Base-by-base conservation (phyloP, 495 filamentous ascomycete genomes). In the Ascodesmis nigricans region DNA sequence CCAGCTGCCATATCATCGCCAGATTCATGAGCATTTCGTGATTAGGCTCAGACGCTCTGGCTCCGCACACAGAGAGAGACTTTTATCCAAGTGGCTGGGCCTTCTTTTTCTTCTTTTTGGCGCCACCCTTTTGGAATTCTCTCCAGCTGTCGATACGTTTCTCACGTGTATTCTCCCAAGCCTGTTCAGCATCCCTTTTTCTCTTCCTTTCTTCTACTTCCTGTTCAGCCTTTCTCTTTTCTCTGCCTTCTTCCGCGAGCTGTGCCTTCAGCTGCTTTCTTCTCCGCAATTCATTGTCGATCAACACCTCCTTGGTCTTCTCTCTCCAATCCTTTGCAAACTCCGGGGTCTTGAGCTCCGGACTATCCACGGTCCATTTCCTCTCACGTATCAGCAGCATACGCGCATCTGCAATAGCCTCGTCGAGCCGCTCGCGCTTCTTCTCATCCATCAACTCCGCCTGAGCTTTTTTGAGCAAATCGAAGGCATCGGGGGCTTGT, bases 191-290 rank as follows among this genome's bases (percentile, higher is more conserved):
- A 52, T 95, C 81, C 33, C 90, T 63, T 66, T 92, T 93, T 40
- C 82, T 62, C 62, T 93, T 93, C 44, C 87, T 66, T 49, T 64
- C 69, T 50, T 81, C 78, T 10, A 76, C 30, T 58, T 95, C 90
- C 55, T 84, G 78, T 8, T 95, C 87, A 47, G 67, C 71, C 53
- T 75, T 77, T 50, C 72, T 67, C 63, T 90, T 71, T 64, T 90
- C 75, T 35, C 90, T 64, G 22, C 87, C 87, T 54, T 99, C 87
- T 59, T 99, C 87, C 53, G 87, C 78, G 74, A 95, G 69, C 60
- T 82, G 77, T 40, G 78, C 90, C 62, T 92, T 90, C 49, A 79
- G 38, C 65, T 91, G 82, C 47, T 78, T 71, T 38, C 78, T 65
- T 29, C 79, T 60, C 20, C 82, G 65, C 49, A 79, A 63, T 61